These are phyloP conservation scores for Aspergillus hiratsukae DNA, from an alignment of 2,329 filamentous ascomycete genomes.

Conservation along the genomic window DNA sequence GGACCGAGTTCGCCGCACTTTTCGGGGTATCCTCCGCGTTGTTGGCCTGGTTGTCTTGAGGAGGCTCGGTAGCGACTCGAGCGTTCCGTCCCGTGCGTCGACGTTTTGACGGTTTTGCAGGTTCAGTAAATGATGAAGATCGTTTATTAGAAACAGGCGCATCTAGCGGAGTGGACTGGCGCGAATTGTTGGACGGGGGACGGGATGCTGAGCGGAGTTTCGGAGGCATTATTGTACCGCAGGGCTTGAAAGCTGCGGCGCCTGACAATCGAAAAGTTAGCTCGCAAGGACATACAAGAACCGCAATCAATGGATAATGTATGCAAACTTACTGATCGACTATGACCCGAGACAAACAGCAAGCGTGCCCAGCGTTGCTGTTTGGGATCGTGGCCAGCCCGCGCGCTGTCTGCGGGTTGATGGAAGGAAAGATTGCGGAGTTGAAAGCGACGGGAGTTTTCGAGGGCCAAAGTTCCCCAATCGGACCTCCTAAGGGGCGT, in stretches of 20 bases:
- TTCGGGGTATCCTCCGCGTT: conserved; percentile 9
- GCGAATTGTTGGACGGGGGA: conserved; percentile 26
- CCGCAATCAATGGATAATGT: not conserved
- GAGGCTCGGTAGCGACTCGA: conserved; percentile 21
- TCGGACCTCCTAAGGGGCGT: conserved; percentile 23
- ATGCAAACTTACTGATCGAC: conserved; percentile 18
- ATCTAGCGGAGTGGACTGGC: conserved; percentile 28
- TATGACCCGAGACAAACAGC: conserved; percentile 22
- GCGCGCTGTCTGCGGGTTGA: conserved; percentile 28
- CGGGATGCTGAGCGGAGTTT: conserved; percentile 33
- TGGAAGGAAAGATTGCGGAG: conserved; percentile 23
- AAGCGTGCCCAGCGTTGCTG: conserved; percentile 28
- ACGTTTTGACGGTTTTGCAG: conserved; percentile 28
- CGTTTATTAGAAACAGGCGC: conserved; percentile 14
- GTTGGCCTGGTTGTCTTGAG: conserved; percentile 12
- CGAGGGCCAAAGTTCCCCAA: conserved; percentile 18
- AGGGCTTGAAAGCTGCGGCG: conserved; percentile 17
- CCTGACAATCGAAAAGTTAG: conserved; percentile 20
- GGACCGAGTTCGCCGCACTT: conserved; percentile 3
- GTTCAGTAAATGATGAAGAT: conserved; percentile 23
- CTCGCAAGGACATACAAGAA: conserved; percentile 8
- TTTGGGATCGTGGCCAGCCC: conserved; percentile 28
- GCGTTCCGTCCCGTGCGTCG: conserved; percentile 27
- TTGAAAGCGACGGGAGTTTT: conserved; percentile 23
- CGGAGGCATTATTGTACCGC: conserved; percentile 28